Base-by-base conservation (phyloP, 768 basidiomycete genomes). In the Strobilomyces confusus region DNA sequence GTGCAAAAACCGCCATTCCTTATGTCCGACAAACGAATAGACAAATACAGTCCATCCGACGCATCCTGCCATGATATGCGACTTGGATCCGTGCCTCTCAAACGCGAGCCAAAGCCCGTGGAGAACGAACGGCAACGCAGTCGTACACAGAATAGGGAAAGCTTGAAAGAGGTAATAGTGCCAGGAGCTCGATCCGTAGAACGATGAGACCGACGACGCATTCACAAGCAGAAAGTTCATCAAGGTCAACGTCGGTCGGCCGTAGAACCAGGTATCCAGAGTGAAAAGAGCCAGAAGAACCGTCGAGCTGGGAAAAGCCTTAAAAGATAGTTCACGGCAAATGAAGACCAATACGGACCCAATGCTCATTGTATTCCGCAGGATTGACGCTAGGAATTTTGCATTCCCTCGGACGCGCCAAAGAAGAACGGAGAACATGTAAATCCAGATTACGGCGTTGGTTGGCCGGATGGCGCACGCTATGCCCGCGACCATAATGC, bases 1-100 rank as follows among this genome's bases (percentile, higher is more conserved):
- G 58, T 98, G 95, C 8, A 98, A 73, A 73, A 99, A 98, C 9
- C 97, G 80, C 93, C 94, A 98, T 76, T 99, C 97, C 63, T 98
- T 98, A 74, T 99, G 97, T 1, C 88, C 86, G 2, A 89, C 78
- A 4, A 88, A 56, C 9, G 95, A 98, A 66, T 91, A 93, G 7
- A 87, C 66, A 3, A 64, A 62, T 29, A 86, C 66, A 0, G 87
- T 83, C 86, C 89, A 92, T 19, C 72, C 56, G 2, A 87, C 59
- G 48, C 69, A 23, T 76, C 69, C 72, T 0, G 83, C 67, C 63
- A 92, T 75, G 19, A 71, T 74, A 40, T 60, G 69, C 23, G 78
- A 41, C 25, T 71, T 72, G 43, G 57, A 53, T 46, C 62, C 57
- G 45, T 23, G 47, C 45, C 51, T 55, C 37, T 53, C 48, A 19